Percentiles rank a stretch among this genome's conserved stretches.
These are phyloP conservation scores for Oryza officinalis DNA, from an alignment of 176 grass and related monocot genomes.

Conservation along the genomic window DNA sequence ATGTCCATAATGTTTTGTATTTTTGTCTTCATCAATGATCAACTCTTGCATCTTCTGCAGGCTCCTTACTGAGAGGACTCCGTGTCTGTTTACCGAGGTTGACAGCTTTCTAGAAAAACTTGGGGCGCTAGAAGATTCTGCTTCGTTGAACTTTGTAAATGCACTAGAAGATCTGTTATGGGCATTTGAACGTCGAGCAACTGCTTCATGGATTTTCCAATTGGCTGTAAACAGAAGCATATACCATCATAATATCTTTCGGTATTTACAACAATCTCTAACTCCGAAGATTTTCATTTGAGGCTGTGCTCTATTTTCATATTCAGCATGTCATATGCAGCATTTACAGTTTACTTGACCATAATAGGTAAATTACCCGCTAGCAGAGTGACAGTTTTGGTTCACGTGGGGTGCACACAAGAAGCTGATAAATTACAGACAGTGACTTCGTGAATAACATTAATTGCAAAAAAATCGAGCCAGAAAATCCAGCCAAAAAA, in stretches of 20 bases:
- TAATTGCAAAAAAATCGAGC: background rate
- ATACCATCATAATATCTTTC: slow-evolving; percentile 71
- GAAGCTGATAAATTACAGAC: slow-evolving; percentile 6
- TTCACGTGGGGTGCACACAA: slow-evolving; percentile 9
- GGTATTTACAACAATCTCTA: slow-evolving; percentile 49
- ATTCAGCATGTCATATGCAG: slow-evolving; percentile 18
- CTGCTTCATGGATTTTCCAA: slow-evolving; percentile 88
- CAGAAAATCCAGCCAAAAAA: background rate
- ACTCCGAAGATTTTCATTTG: slow-evolving; percentile 11
- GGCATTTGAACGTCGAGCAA: slow-evolving; percentile 87
- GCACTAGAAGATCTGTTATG: slow-evolving; percentile 86
- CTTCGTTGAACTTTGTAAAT: slow-evolving; percentile 93
- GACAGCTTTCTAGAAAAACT: slow-evolving; percentile 63
- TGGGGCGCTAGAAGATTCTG: slow-evolving; percentile 55
- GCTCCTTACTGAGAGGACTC: slow-evolving; percentile 64
- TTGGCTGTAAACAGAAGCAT: slow-evolving; percentile 77
- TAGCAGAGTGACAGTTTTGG: slow-evolving; percentile 23
- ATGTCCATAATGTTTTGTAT: slow-evolving; percentile 16
- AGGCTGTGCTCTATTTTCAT: background rate
- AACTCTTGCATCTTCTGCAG: slow-evolving; percentile 54
- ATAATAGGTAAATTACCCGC: background rate
- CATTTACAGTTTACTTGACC: background rate
- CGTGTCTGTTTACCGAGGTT: slow-evolving; percentile 52
- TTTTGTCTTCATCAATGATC: slow-evolving; percentile 1
- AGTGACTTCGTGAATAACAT: background rate